Evolutionary conservation across 2,329 filamentous ascomycete species (phyloP).

Genomic region (Aspergillus luchuensis): DNA sequence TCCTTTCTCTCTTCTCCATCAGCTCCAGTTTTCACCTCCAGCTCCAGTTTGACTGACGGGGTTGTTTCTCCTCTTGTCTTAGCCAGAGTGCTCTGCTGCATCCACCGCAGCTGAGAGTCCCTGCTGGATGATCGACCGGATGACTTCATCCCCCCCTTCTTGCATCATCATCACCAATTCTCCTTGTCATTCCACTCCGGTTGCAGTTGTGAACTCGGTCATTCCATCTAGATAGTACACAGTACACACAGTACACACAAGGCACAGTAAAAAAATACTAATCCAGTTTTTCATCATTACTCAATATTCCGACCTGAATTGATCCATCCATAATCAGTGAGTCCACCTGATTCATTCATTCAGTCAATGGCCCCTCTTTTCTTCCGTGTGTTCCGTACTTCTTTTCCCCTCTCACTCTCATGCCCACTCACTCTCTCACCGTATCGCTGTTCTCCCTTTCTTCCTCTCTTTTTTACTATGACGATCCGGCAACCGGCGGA

Average conservation of each 20-base stretch:
- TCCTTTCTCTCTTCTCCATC: neutral
- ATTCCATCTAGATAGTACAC: slow-evolving; percentile 18
- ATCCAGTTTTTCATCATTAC: too few species aligned
- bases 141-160: slow-evolving; percentile 4
- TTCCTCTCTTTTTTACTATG: neutral
- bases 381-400: slow-evolving; percentile 3
- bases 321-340: neutral
- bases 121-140: slow-evolving; percentile 1
- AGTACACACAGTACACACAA: too few species aligned
- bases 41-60: neutral
- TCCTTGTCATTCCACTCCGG: neutral
- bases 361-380: slow-evolving; percentile 5
- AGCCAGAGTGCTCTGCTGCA: neutral
- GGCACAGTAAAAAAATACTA: too few species aligned
- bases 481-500: slow-evolving; percentile 26
- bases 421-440: neutral
- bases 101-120: neutral
- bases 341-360: slow-evolving; percentile 3
- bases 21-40: neutral
- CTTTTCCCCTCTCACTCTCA: neutral
- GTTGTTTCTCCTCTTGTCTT: too few species aligned
- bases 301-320: too few species aligned
- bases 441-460: too few species aligned
- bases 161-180: slow-evolving; percentile 7
- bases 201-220: slow-evolving; percentile 13